Percentiles rank a stretch among this genome's conserved stretches.
phyloP scores from a whole-genome alignment of 148 eudicot species.

The Pharnaceum exiguum region DNA sequence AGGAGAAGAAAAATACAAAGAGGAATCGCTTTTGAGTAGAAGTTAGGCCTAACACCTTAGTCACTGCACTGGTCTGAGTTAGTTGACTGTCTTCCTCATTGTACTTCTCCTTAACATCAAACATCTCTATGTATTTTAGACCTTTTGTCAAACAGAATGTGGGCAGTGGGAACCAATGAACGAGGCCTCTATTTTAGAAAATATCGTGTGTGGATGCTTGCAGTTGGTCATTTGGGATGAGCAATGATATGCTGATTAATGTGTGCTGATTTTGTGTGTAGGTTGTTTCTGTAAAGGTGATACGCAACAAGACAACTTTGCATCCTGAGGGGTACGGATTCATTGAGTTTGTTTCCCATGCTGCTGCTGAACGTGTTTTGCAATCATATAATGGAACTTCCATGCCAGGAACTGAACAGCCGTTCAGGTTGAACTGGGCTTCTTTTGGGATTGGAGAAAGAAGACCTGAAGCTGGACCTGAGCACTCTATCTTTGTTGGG shows the following conservation, averaged over 20 bases:
- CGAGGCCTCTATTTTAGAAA: too few relatives aligned
- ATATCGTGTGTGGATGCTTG: too few relatives aligned
- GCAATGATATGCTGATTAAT: neutral
- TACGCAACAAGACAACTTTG: slow-evolving; percentile 83
- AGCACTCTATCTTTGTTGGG: slow-evolving; percentile 95
- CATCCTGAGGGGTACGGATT: slow-evolving; percentile 98
- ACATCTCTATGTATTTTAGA: too few relatives aligned
- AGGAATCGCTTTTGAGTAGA: too few relatives aligned
- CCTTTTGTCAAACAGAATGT: too few relatives aligned
- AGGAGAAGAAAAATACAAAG: too few relatives aligned
- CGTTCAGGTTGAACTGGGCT: slow-evolving; percentile 93
- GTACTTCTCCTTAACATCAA: too few relatives aligned
- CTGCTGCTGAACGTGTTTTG: slow-evolving; percentile 77
- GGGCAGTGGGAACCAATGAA: too few relatives aligned
- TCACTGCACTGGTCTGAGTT: too few relatives aligned
- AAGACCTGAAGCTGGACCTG: slow-evolving; percentile 77
- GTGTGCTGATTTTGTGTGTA: slow-evolving; percentile 20
- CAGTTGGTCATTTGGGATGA: too few relatives aligned
- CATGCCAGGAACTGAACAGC: slow-evolving; percentile 89
- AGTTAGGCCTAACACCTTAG: too few relatives aligned
- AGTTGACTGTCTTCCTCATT: too few relatives aligned
- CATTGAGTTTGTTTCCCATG: slow-evolving; percentile 82
- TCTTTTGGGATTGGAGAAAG: slow-evolving; percentile 92
- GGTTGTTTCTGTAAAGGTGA: slow-evolving; percentile 85
- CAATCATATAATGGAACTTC: slow-evolving; percentile 82